phyloP scores from a whole-genome alignment of 2,329 filamentous ascomycete genomes.

The Ophiognomonia clavigignenti-juglandacearum region DNA sequence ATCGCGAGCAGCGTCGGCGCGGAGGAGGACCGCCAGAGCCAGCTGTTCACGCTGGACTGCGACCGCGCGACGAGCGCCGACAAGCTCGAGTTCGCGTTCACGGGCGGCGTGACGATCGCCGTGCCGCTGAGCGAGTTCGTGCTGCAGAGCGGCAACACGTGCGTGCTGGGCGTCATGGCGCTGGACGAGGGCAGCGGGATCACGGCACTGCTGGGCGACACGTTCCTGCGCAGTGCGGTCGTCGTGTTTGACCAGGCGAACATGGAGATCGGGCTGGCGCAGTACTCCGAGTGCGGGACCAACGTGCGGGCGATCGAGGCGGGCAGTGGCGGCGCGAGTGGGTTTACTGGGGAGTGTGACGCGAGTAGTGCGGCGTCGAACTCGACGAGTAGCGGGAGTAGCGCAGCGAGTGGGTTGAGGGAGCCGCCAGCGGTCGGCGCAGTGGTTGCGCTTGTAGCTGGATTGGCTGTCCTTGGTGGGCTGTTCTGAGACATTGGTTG shows the following conservation, averaged over 20 bases:
- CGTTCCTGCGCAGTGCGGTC: slow-evolving; percentile 27
- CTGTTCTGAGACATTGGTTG: too few species aligned
- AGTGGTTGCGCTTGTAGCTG: slow-evolving; percentile 8
- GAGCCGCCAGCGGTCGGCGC: slow-evolving; percentile 3
- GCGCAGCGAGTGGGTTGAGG: too few species aligned
- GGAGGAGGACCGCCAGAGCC: slow-evolving; percentile 32
- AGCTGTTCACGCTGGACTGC: slow-evolving; percentile 39
- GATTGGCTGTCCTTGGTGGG: too few species aligned
- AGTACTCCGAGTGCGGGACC: slow-evolving; percentile 26
- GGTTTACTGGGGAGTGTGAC: slow-evolving; percentile 19
- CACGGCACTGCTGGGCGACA: slow-evolving; percentile 25
- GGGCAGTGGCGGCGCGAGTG: slow-evolving; percentile 7
- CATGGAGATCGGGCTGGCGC: slow-evolving; percentile 25
- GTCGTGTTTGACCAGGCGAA: slow-evolving; percentile 29
- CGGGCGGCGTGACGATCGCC: slow-evolving; percentile 29
- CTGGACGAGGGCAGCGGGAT: slow-evolving; percentile 18
- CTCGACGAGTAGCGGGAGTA: background rate
- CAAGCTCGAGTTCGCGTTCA: slow-evolving; percentile 35
- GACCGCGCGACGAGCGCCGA: slow-evolving; percentile 24
- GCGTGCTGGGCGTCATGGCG: slow-evolving; percentile 20
- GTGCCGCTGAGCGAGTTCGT: slow-evolving; percentile 36
- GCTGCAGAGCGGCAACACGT: slow-evolving; percentile 16
- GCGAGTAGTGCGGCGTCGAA: background rate
- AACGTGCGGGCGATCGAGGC: slow-evolving; percentile 24
- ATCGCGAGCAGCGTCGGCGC: slow-evolving; percentile 42